Conservation (phyloP, 768 basidiomycete species). For the Tulasnella sp. region DNA sequence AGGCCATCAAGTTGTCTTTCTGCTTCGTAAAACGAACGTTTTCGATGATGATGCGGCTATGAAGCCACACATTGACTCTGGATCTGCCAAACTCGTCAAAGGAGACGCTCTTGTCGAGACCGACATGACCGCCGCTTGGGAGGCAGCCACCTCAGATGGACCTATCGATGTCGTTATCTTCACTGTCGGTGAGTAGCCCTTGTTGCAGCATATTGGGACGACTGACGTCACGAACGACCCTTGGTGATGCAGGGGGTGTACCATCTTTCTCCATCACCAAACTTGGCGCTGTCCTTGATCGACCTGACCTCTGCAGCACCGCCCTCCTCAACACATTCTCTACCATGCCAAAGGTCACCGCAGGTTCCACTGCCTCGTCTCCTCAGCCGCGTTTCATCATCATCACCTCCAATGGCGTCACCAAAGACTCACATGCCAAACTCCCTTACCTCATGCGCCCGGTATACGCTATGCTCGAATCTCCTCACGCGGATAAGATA, state of each 20-base stretch:
- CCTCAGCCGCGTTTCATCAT: conserved; percentile 40
- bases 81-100: conserved; percentile 1
- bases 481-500: conserved; percentile 54
- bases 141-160: background rate
- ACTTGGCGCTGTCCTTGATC: background rate
- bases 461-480: conserved; percentile 39
- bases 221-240: background rate
- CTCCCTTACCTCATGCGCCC: conserved; percentile 42
- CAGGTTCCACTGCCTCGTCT: conserved; percentile 44
- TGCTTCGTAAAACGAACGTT: background rate
- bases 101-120: conserved; percentile 4
- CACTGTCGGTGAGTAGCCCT: conserved; percentile 1
- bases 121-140: background rate
- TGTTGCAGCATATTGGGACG: too few relatives aligned
- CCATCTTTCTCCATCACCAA: conserved; percentile 4
- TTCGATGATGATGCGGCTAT: conserved; percentile 3
- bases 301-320: conserved; percentile 6
- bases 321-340: too few relatives aligned
- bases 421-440: conserved; percentile 32
- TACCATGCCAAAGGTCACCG: too few relatives aligned
- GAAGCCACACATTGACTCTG: conserved; percentile 2
- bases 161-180: conserved; percentile 8
- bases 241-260: background rate
- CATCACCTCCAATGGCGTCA: conserved; percentile 46
- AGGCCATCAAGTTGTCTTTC: background rate